Evolutionary conservation across 331 rosid genomes (phyloP).

Genomic region (Acacia concinna): DNA sequence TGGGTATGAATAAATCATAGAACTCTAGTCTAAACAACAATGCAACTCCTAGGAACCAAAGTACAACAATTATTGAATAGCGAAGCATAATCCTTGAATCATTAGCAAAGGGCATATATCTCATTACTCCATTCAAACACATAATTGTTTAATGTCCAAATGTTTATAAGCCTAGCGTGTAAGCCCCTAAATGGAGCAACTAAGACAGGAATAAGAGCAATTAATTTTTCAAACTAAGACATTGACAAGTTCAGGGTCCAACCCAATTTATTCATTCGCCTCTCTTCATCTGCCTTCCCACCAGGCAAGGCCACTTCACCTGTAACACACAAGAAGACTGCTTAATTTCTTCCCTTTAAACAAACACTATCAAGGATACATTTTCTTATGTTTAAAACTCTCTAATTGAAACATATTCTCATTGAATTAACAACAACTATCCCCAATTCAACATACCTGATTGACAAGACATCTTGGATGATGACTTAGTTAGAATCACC

Average conservation of each 20-base stretch:
- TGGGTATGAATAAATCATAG: background rate
- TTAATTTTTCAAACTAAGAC: constrained; percentile 35
- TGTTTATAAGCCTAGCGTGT: too few species aligned
- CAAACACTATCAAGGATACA: background rate
- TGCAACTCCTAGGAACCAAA: background rate
- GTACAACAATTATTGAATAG: constrained; percentile 2
- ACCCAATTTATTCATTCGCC: constrained; percentile 90
- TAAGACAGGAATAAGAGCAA: too few species aligned
- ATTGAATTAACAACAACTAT: background rate
- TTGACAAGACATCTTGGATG: constrained; percentile 72
- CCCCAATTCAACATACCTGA: constrained; percentile 58
- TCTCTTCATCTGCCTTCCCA: constrained; percentile 93
- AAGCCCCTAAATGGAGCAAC: too few species aligned
- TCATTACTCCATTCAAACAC: too few species aligned
- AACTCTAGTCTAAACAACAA: background rate
- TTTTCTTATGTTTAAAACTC: background rate
- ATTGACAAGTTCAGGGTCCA: constrained; percentile 79
- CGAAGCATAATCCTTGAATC: background rate
- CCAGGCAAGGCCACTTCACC: constrained; percentile 97
- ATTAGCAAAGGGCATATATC: too few species aligned
- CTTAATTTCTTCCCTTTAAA: background rate
- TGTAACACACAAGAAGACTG: constrained; percentile 34
- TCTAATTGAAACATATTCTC: background rate
- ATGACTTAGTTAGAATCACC: constrained; percentile 84
- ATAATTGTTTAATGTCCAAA: too few species aligned